Base-by-base conservation (phyloP, 805 yeast genomes). In the Pichia cabralensis region DNA sequence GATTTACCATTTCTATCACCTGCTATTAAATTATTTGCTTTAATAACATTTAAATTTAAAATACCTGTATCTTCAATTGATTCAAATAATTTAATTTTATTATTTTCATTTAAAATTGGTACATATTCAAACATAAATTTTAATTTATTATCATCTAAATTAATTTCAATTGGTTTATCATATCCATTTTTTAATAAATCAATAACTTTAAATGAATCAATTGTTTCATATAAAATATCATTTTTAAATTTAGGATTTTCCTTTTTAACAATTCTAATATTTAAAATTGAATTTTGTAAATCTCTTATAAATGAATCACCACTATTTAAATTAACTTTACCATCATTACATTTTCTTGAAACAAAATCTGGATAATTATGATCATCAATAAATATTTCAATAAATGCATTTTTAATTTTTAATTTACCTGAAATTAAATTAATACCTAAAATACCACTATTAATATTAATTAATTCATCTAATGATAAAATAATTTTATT, bases 1-100 rank as follows among this genome's bases (percentile, higher is more conserved):
- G 89, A 77, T 48, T 75, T 76, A 36, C 92, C 92, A 47, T 77
- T 78, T 35, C 71, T 60, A 53, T 82, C 92, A 30, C 74, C 80
- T 7, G 85, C 57, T 31, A 55, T 50, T 39, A 82, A 58, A 33
- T 63, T 56, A 18, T 63, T 63, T 21, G 76, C 92, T 31, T 71
- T 64, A 25, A 76, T 47, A 35, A 82, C 58, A 25, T 72, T 75
- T 44, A 81, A 51, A 28, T 67, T 62, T 32, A 81, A 52, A 10
- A 61, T 44, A 47, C 94, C 94, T 17, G 84, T 80, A 51, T 82
- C 89, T 39, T 64, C 50, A 39, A 80, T 66, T 5, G 80, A 66
- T 47, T 81, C 92, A 17, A 34, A 33, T n/a, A 28, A 22, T n/a
- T n/a, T n/a, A n/a, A n/a, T n/a, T n/a, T n/a, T n/a, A 17, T 23